Conservation (phyloP, 1,284 basidiomycete species). For the Malassezia brasiliensis region DNA sequence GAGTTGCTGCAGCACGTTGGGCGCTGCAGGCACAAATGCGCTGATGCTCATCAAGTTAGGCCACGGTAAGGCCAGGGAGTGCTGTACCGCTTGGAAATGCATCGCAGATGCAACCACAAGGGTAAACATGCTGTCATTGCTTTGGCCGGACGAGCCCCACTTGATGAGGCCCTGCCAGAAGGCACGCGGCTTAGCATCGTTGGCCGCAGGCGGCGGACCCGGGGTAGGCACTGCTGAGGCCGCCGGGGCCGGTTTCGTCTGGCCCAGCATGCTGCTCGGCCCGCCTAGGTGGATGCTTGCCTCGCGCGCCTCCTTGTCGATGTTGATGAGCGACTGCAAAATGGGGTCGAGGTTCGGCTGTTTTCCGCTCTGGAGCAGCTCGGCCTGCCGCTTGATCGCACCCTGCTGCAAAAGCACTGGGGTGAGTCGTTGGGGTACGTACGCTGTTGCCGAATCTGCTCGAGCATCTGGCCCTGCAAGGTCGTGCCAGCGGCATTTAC, state of each 20-base stretch:
- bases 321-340: conserved; percentile 30
- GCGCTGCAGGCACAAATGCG: background rate
- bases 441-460: conserved; percentile 28
- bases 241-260: background rate
- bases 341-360: conserved; percentile 27
- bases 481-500: conserved; percentile 7
- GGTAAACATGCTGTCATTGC: conserved; percentile 23
- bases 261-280: conserved; percentile 16
- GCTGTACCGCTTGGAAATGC: conserved; percentile 5
- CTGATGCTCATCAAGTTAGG: conserved; percentile 12
- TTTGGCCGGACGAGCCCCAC: conserved; percentile 25
- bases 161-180: conserved; percentile 35
- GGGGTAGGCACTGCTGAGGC: background rate
- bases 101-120: conserved; percentile 29
- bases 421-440: background rate
- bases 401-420: conserved; percentile 22
- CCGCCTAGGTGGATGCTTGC: conserved; percentile 31
- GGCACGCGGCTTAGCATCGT: conserved; percentile 9
- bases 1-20: conserved; percentile 4
- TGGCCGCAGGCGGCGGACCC: no score
- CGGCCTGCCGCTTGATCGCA: conserved; percentile 25
- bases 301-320: conserved; percentile 36
- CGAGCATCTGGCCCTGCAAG: conserved; percentile 23
- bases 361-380: conserved; percentile 20
- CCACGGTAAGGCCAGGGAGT: conserved; percentile 11